These are phyloP conservation scores for Gelatoporia subvermispora DNA, from an alignment of 768 basidiomycete species.

Conservation along the genomic window DNA sequence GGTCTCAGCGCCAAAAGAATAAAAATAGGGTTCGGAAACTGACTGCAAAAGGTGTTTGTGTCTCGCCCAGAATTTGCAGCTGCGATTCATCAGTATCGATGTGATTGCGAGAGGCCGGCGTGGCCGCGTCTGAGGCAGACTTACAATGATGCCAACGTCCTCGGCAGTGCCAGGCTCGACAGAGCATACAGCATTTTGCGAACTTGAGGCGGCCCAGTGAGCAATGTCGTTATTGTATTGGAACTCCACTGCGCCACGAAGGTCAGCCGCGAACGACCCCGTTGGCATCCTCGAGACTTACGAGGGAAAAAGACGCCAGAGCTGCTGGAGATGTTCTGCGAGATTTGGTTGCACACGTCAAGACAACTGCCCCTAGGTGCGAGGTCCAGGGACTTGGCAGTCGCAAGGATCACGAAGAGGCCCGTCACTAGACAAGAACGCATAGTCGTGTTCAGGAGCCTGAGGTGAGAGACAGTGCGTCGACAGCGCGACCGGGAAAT, in stretches of 20 bases:
- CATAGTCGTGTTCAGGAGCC: too few species aligned
- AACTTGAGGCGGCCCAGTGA: slow-evolving; percentile 51
- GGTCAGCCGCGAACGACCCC: not conserved
- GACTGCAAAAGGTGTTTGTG: slow-evolving; percentile 51
- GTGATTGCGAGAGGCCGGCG: not conserved
- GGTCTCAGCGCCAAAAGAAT: not conserved
- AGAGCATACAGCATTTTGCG: slow-evolving; percentile 42
- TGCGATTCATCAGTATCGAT: slow-evolving; percentile 19
- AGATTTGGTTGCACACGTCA: slow-evolving; percentile 32
- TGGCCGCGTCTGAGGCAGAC: slow-evolving; percentile 18
- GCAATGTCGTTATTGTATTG: slow-evolving; percentile 37
- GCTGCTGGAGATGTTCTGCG: slow-evolving; percentile 34
- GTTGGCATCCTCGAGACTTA: slow-evolving; percentile 10
- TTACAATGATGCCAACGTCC: slow-evolving; percentile 48
- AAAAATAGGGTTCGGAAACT: slow-evolving; percentile 6
- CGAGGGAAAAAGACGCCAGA: slow-evolving; percentile 43
- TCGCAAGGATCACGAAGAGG: not conserved
- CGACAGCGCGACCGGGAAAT: too few species aligned
- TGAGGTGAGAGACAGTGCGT: too few species aligned
- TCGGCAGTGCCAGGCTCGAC: slow-evolving; percentile 53
- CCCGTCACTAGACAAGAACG: not conserved
- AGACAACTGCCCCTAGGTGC: not conserved
- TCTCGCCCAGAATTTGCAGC: slow-evolving; percentile 43
- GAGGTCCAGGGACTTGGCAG: too few species aligned
- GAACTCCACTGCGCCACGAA: slow-evolving; percentile 2